Percentiles rank a stretch among this genome's conserved stretches.
These are phyloP conservation scores for Saccharomyces hybrid DNA, from an alignment of 1,139 yeast genomes.

Conservation along the genomic window DNA sequence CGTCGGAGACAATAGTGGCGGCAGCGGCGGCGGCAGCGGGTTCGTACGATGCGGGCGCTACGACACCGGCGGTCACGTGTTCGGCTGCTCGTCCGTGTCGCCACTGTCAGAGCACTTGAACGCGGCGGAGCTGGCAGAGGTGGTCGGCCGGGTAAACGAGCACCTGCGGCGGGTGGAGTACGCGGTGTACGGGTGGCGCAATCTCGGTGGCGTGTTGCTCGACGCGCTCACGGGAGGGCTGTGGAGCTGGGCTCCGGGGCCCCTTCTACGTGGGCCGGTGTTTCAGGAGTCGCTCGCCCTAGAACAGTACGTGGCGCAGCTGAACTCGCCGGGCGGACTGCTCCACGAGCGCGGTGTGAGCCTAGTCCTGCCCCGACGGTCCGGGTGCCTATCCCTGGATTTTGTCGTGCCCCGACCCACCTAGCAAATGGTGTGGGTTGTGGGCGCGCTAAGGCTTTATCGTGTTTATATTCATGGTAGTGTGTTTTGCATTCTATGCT, in stretches of 20 bases:
- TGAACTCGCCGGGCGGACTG: slow-evolving; percentile 34
- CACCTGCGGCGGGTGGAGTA: slow-evolving; percentile 37
- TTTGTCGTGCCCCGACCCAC: slow-evolving; percentile 25
- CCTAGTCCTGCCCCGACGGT: slow-evolving; percentile 47
- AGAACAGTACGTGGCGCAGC: slow-evolving; percentile 40
- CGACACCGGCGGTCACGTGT: slow-evolving; percentile 39
- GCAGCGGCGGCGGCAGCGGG: slow-evolving; percentile 6
- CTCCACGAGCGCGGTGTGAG: slow-evolving; percentile 31
- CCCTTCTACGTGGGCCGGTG: not conserved
- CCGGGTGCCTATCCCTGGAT: slow-evolving; percentile 59
- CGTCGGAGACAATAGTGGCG: slow-evolving; percentile 20
- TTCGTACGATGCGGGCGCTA: slow-evolving; percentile 38
- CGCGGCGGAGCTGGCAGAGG: slow-evolving; percentile 35
- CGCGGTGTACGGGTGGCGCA: slow-evolving; percentile 34
- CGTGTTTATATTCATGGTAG: not conserved
- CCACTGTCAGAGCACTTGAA: slow-evolving; percentile 43
- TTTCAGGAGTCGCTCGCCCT: slow-evolving; percentile 25
- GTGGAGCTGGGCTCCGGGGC: slow-evolving; percentile 28
- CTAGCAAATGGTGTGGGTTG: not conserved
- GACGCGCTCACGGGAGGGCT: slow-evolving; percentile 45
- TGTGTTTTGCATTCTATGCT: not conserved
- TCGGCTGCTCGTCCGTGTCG: slow-evolving; percentile 48
- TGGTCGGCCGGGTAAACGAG: slow-evolving; percentile 43
- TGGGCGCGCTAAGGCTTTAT: not conserved
- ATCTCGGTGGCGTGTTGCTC: slow-evolving; percentile 37